Evolutionary conservation across 345 rosid genomes (phyloP).

Genomic region (Salix brachista): DNA sequence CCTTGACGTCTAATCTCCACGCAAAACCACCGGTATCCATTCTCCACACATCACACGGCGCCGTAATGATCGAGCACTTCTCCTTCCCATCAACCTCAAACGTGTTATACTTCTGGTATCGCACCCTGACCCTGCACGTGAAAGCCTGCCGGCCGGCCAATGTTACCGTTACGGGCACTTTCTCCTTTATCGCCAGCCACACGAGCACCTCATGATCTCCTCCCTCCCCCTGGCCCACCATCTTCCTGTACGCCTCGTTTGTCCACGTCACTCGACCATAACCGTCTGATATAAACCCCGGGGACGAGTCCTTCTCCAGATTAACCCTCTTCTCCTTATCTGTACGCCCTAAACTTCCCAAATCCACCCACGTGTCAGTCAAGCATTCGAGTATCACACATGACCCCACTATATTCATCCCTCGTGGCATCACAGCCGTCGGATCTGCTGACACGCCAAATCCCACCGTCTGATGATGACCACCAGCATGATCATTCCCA

Average conservation of each 20-base stretch:
- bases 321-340: slow-evolving; percentile 52
- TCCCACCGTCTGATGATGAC: neutral
- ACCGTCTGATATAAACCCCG: slow-evolving; percentile 69
- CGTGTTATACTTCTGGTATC: slow-evolving; percentile 36
- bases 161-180: slow-evolving; percentile 17
- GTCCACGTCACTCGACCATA: slow-evolving; percentile 68
- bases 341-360: slow-evolving; percentile 47
- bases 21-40: slow-evolving; percentile 75
- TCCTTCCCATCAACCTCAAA: slow-evolving; percentile 35
- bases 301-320: slow-evolving; percentile 70
- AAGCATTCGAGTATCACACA: slow-evolving; percentile 74
- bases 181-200: slow-evolving; percentile 60
- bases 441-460: slow-evolving; percentile 18
- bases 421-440: neutral
- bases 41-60: slow-evolving; percentile 87
- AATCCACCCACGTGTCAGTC: slow-evolving; percentile 61
- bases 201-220: slow-evolving; percentile 38
- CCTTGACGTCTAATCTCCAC: slow-evolving; percentile 77
- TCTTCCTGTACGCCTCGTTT: slow-evolving; percentile 56
- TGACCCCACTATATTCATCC: slow-evolving; percentile 28
- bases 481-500: slow-evolving; percentile 6
- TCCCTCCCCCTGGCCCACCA: slow-evolving; percentile 40
- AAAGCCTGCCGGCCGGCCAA: slow-evolving; percentile 41
- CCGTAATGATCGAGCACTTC: slow-evolving; percentile 41
- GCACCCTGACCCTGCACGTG: slow-evolving; percentile 70